Conservation (phyloP, 208 protist species). For the Trypanosoma vivax region DNA sequence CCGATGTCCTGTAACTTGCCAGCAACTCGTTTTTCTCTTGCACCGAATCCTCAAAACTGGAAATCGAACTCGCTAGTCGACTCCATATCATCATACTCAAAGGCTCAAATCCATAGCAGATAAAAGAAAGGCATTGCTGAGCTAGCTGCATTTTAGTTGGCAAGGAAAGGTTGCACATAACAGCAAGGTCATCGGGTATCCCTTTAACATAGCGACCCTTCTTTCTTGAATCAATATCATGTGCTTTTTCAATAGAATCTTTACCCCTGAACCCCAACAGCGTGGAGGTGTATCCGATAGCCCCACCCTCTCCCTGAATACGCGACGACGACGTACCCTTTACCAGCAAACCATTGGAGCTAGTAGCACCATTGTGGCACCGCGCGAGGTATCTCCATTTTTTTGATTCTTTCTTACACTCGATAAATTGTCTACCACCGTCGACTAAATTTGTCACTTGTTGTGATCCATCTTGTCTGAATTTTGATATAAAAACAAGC, state of each 20-base stretch:
- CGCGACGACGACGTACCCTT: slow-evolving; percentile 18
- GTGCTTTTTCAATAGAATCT: slow-evolving; percentile 66
- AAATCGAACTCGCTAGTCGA: slow-evolving; percentile 26
- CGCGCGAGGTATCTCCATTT: slow-evolving; percentile 65
- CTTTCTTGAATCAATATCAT: slow-evolving; percentile 75
- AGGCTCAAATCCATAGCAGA: slow-evolving; percentile 79
- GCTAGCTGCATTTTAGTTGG: slow-evolving; percentile 76
- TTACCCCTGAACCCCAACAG: slow-evolving; percentile 55
- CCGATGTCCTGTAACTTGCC: slow-evolving; percentile 50
- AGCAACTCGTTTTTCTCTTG: slow-evolving; percentile 59
- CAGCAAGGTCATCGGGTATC: slow-evolving; percentile 48
- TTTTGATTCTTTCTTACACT: slow-evolving; percentile 65
- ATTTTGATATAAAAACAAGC: slow-evolving; percentile 36
- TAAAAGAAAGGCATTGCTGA: slow-evolving; percentile 70
- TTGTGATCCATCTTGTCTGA: slow-evolving; percentile 22
- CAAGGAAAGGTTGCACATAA: slow-evolving; percentile 59
- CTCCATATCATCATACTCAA: slow-evolving; percentile 61
- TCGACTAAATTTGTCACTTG: slow-evolving; percentile 30
- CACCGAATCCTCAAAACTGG: slow-evolving; percentile 41
- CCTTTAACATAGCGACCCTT: slow-evolving; percentile 71
- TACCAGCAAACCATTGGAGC: slow-evolving; percentile 78
- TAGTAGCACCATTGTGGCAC: slow-evolving; percentile 68
- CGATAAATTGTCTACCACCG: slow-evolving; percentile 37
- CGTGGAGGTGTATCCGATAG: slow-evolving; percentile 63
- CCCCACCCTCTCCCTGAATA: slow-evolving; percentile 20